Evolutionary conservation across 1,139 yeast genomes (phyloP), one percentile per base, ranked within the genome.

Genomic region (Meyerozyma carpophila): DNA sequence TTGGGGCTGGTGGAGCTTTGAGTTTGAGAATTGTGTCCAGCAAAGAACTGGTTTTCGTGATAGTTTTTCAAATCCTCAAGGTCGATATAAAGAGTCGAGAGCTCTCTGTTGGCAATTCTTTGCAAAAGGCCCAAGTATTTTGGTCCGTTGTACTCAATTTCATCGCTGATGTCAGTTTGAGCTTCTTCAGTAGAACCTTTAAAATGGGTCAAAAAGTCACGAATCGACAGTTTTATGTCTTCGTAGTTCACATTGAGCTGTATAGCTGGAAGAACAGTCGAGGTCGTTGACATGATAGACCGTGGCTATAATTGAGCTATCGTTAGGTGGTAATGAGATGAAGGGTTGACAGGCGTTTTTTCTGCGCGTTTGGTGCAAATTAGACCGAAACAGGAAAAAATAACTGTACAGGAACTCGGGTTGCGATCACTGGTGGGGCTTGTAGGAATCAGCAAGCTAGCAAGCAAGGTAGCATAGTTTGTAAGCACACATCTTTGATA

Each of bases 81-180:
- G 50, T 89, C 96, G 42, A 94, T 74, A 46, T 73, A 70, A 18
- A 93, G 58, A 2, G 90, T 80, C 32, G 85, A 70, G 26, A 72
- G 54, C 50, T 90, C 90, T 56, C 98, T 78, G 63, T 94, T 89
- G 46, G 98, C 91, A 26, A 94, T 75, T 52, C 79, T 70, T 59
- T 89, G 96, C 42, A 93, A 69, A n/a, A 85, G 51, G 36, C 69
- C 72, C 81, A 85, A 69, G 63, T 93, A 93, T 62, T 93, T 93
- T 28, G 87, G 82, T 26, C 87, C 88, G 31, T 54, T 53, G 40
- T 34, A 34, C 16, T 54, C 55, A 27, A 51, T 46, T 11, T 51
- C 63, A 20, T 48, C 50, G 40, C 58, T 62, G 39, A 51, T 50
- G 26, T 54, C 57, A 38, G 51, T 44, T 20, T 53, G 58, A n/a